Percentiles rank a stretch among this genome's conserved stretches.
Conservation (phyloP, 2,329 filamentous ascomycete genomes). For the Botrytis squamosa region DNA sequence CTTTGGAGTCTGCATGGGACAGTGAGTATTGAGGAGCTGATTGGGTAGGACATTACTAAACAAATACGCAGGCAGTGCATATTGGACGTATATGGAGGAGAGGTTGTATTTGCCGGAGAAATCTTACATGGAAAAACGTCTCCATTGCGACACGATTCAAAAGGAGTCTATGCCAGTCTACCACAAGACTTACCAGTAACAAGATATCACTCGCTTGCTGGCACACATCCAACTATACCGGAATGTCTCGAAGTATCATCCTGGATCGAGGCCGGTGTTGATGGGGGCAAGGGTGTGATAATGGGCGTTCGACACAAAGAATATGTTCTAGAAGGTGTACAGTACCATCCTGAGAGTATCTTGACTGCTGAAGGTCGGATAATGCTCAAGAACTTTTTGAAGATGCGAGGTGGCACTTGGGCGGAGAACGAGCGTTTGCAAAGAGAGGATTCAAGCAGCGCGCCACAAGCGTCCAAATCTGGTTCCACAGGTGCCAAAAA, state of each 20-base stretch:
- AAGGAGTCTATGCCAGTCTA: slow-evolving; percentile 86
- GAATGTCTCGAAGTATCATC: slow-evolving; percentile 85
- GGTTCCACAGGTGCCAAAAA: slow-evolving; percentile 53
- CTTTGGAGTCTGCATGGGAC: slow-evolving; percentile 97
- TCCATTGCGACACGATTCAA: slow-evolving; percentile 80
- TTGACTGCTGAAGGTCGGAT: slow-evolving; percentile 81
- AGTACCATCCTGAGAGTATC: slow-evolving; percentile 98
- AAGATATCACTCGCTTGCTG: slow-evolving; percentile 92
- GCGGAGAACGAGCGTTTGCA: slow-evolving; percentile 67
- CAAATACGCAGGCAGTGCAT: slow-evolving; percentile 75
- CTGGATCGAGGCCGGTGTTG: slow-evolving; percentile 74
- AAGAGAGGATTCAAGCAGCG: slow-evolving; percentile 41
- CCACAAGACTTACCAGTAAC: slow-evolving; percentile 82
- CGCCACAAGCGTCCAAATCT: slow-evolving; percentile 27
- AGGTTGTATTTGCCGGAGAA: slow-evolving; percentile 89
- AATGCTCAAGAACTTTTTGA: slow-evolving; percentile 92
- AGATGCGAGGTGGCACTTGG: slow-evolving; percentile 89
- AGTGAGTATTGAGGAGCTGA: slow-evolving; percentile 56
- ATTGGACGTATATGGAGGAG: slow-evolving; percentile 87
- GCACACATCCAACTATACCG: slow-evolving; percentile 83
- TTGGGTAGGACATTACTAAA: not conserved
- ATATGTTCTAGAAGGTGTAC: slow-evolving; percentile 88
- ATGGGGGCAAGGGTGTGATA: slow-evolving; percentile 80
- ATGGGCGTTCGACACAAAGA: slow-evolving; percentile 96
- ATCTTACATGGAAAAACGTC: slow-evolving; percentile 98